A percentile compares a stretch with the other conserved stretches of the same genome.
Conservation (phyloP, 148 eudicot species). For the Vaccinium corymbosum region DNA sequence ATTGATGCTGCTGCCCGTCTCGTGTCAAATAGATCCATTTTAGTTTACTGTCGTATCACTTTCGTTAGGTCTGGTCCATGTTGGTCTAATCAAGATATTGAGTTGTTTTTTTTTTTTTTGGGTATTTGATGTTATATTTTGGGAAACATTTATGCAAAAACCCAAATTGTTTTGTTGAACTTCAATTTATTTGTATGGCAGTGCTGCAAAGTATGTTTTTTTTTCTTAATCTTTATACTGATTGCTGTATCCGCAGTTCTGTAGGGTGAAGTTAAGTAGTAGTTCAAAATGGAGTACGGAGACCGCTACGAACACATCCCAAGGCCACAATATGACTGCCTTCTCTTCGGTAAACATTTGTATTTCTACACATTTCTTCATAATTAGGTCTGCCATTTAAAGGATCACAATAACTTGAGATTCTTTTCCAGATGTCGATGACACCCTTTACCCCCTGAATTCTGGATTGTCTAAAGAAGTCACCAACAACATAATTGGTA, state of each 20-base stretch:
- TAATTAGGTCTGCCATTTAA: neutral
- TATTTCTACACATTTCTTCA: neutral
- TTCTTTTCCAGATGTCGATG: slow-evolving; percentile 76
- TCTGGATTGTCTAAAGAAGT: slow-evolving; percentile 63
- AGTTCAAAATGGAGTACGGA: slow-evolving; percentile 42
- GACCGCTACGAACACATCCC: slow-evolving; percentile 26
- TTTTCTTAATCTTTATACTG: neutral
- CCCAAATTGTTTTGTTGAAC: neutral
- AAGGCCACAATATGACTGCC: slow-evolving; percentile 65
- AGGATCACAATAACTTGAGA: neutral
- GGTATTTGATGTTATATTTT: neutral
- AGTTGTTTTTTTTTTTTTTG: neutral
- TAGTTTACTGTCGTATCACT: neutral
- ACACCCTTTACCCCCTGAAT: slow-evolving; percentile 84
- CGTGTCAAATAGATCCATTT: slow-evolving; percentile 1
- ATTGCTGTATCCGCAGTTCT: neutral
- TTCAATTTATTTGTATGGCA: neutral
- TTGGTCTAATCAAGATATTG: neutral
- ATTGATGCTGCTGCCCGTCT: neutral
- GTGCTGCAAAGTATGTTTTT: neutral
- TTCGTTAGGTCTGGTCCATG: neutral
- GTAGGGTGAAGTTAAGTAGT: slow-evolving; percentile 9
- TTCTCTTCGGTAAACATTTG: slow-evolving; percentile 61
- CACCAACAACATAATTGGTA: slow-evolving; percentile 75
- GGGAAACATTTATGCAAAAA: neutral